A percentile compares a stretch with the other conserved stretches of the same genome.
Evolutionary conservation across 2,329 filamentous ascomycete species (phyloP).

Genomic region (Penicillium sp.): DNA sequence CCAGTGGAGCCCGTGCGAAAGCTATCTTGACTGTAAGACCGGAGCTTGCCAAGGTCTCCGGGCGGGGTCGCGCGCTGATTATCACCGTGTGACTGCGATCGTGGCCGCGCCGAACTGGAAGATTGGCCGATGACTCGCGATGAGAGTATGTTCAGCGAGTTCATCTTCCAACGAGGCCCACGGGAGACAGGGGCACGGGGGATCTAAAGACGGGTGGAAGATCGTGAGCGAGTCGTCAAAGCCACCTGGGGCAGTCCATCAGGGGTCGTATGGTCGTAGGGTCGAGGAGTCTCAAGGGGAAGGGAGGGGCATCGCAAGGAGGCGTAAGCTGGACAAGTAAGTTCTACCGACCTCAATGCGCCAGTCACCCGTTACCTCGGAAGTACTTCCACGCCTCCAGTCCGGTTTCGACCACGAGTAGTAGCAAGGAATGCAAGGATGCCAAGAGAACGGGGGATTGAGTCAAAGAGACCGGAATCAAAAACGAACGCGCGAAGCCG

Average conservation of each 20-base stretch:
- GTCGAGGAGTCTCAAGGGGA: conserved; percentile 9
- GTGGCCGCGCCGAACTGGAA: conserved; percentile 52
- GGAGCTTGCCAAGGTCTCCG: conserved; percentile 37
- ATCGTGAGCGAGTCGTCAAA: conserved; percentile 22
- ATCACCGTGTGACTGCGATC: conserved; percentile 54
- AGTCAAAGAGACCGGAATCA: conserved; percentile 1
- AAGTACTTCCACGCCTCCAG: conserved; percentile 21
- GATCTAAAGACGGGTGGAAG: conserved; percentile 31
- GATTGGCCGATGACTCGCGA: conserved; percentile 69
- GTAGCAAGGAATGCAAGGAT: background rate
- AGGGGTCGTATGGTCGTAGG: conserved; percentile 5
- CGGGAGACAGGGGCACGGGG: conserved; percentile 41
- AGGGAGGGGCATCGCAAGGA: conserved; percentile 17
- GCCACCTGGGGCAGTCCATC: conserved; percentile 13
- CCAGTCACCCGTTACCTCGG: conserved; percentile 37
- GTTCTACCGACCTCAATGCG: conserved; percentile 40
- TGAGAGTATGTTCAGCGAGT: conserved; percentile 92
- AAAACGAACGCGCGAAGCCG: conserved; percentile 10
- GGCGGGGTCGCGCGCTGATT: conserved; percentile 33
- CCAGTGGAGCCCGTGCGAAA: conserved; percentile 32
- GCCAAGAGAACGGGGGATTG: background rate
- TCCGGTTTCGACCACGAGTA: conserved; percentile 9
- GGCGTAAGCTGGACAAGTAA: conserved; percentile 16
- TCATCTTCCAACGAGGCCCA: conserved; percentile 69
- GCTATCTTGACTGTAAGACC: conserved; percentile 45